phyloP scores from a whole-genome alignment of 148 eudicot species.

The Silene latifolia region DNA sequence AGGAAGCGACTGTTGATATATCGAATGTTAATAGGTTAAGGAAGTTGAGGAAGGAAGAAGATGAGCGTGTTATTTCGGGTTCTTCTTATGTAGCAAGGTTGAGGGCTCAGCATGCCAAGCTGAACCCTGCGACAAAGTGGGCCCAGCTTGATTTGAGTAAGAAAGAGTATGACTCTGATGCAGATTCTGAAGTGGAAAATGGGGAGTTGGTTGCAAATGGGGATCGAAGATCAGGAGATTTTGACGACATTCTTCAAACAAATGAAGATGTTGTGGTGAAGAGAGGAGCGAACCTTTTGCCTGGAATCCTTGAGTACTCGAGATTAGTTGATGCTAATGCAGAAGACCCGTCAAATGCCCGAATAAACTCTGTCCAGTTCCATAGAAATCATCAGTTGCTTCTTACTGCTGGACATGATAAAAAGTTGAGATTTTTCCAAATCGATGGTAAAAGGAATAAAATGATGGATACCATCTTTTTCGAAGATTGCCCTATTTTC shows the following conservation, averaged over 20 bases:
- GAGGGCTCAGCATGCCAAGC: conserved; percentile 78
- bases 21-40: conserved; percentile 74
- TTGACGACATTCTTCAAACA: conserved; percentile 51
- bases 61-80: conserved; percentile 70
- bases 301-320: conserved; percentile 72
- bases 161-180: conserved; percentile 56
- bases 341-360: conserved; percentile 55
- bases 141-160: conserved; percentile 52
- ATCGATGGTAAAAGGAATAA: conserved; percentile 85
- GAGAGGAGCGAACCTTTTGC: conserved; percentile 53
- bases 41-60: conserved; percentile 84
- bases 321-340: conserved; percentile 65
- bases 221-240: conserved; percentile 29
- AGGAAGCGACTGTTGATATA: conserved; percentile 50
- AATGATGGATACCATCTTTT: conserved; percentile 62
- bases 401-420: conserved; percentile 72
- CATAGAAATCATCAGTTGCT: conserved; percentile 90
- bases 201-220: conserved; percentile 37
- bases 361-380: conserved; percentile 73
- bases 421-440: conserved; percentile 71
- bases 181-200: conserved; percentile 56
- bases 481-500: conserved; percentile 77
- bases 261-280: conserved; percentile 76
- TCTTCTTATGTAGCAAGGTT: conserved; percentile 62
- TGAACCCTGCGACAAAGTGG: conserved; percentile 86